Evolutionary conservation across 805 yeast species (phyloP), one percentile per base, ranked within the genome.

Genomic region (Zygosaccharomyces lentus): DNA sequence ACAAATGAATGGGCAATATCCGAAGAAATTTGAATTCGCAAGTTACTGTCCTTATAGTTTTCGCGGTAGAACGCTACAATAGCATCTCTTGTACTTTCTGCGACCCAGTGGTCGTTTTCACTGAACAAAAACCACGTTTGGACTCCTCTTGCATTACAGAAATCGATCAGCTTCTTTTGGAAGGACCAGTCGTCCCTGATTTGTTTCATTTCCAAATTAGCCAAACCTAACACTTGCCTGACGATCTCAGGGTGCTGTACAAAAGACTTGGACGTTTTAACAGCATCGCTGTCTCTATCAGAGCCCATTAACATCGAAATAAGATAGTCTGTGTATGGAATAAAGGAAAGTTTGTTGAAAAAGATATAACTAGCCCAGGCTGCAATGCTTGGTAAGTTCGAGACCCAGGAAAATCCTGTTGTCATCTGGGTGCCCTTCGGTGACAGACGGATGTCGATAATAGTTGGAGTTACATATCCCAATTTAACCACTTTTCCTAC

Each of bases 391-490:
- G 66, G 67, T 13, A 78, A 56, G 23, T 50, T 45, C 5, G 56
- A 50, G 17, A 65, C 56, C 16, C 46, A 47, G 38, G 47, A 58
- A 25, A 54, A 65, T 19, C 59, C 55, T 17, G 43, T 35, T 32
- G 62, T 42, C 47, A 78, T 51, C 39, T 45, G 21, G 9, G 45
- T 13, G 16, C 82, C 80, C 43, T 70, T 69, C 23, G 54, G 57
- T 21, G 78, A 73, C 34, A 57, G 54, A 39, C 79, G 78, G 26
- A 85, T 79, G 53, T 83, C 82, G 19, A 72, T 69, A 16, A 85
- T 70, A 0, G 93, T 83, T 1, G 95, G 95, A 44, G 86, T 82
- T 15, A 84, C 67, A 42, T 84, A 66, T 0, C 88, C 87, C 16
- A 76, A 70, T 45, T 78, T 72, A 42, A 59, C 63, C 26, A 78